These are phyloP conservation scores for Dissophora globulifera DNA, from an alignment of 192 early-diverging fungal genomes.

Conservation along the genomic window DNA sequence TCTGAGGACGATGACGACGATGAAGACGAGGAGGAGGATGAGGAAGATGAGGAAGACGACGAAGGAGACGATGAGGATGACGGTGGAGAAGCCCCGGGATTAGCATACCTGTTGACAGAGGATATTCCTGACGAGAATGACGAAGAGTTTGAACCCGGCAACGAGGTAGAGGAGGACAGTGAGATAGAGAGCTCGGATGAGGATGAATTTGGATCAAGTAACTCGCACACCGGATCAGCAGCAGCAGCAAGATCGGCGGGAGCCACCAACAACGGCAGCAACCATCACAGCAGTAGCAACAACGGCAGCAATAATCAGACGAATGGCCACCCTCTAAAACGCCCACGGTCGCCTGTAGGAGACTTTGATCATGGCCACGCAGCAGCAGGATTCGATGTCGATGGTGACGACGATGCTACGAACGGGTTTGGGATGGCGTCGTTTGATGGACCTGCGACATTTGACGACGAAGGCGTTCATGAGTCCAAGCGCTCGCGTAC, in stretches of 20 bases:
- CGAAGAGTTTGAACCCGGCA: constrained; percentile 39
- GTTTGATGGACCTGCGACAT: constrained; percentile 49
- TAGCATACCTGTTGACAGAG: constrained; percentile 31
- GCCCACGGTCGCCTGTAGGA: constrained; percentile 32
- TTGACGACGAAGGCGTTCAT: constrained; percentile 40
- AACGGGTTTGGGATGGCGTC: constrained; percentile 45
- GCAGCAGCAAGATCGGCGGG: background rate
- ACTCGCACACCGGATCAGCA: background rate
- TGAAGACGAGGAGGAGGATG: constrained; percentile 34
- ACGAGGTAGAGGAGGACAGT: constrained; percentile 44
- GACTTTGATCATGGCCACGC: constrained; percentile 29
- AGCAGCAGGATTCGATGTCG: constrained; percentile 30
- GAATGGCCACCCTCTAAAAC: constrained; percentile 30
- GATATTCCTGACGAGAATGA: constrained; percentile 48
- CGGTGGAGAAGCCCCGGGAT: constrained; percentile 32
- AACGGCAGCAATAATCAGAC: constrained; percentile 13
- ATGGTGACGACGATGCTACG: constrained; percentile 28
- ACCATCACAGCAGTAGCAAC: background rate
- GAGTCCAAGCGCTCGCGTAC: constrained; percentile 43
- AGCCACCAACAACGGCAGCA: background rate
- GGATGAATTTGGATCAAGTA: constrained; percentile 32
- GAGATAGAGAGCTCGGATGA: constrained; percentile 51
- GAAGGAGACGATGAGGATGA: constrained; percentile 23
- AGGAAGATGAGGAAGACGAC: constrained; percentile 23
- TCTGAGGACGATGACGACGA: constrained; percentile 35